phyloP scores from a whole-genome alignment of 495 filamentous ascomycete genomes.

The Jackrogersella minutella region DNA sequence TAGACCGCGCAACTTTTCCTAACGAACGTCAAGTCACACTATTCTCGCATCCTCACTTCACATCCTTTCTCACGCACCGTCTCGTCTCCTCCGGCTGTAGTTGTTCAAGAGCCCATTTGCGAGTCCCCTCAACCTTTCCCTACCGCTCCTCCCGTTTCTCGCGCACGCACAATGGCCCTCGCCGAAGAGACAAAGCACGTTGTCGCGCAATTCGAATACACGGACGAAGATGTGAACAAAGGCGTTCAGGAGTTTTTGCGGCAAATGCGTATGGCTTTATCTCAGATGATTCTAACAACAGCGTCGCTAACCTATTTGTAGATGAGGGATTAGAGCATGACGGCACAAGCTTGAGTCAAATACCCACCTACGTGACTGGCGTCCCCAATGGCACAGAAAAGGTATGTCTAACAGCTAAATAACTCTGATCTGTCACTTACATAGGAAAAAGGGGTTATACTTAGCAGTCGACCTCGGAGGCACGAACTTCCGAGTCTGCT shows the following conservation, averaged over 20 bases:
- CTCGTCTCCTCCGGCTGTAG: slow-evolving; percentile 54
- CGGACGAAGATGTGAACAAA: slow-evolving; percentile 77
- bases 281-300: not conserved
- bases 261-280: slow-evolving; percentile 73
- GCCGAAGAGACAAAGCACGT: slow-evolving; percentile 78
- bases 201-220: slow-evolving; percentile 86
- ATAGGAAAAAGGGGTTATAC: slow-evolving; percentile 77
- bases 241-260: slow-evolving; percentile 84
- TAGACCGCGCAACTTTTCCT: slow-evolving; percentile 45
- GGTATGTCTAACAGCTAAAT: slow-evolving; percentile 50
- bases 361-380: slow-evolving; percentile 93
- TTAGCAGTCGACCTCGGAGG: slow-evolving; percentile 96
- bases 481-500: slow-evolving; percentile 98
- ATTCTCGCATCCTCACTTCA: slow-evolving; percentile 46
- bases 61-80: slow-evolving; percentile 45
- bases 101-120: slow-evolving; percentile 52
- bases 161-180: slow-evolving; percentile 62
- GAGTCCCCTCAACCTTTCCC: slow-evolving; percentile 57
- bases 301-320: slow-evolving; percentile 41
- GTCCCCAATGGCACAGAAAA: slow-evolving; percentile 98
- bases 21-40: slow-evolving; percentile 46
- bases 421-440: not conserved
- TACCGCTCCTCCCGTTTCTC: slow-evolving; percentile 55
- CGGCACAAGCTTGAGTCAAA: slow-evolving; percentile 86
- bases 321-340: slow-evolving; percentile 83